A percentile compares a stretch with the other conserved stretches of the same genome.
phyloP scores from a whole-genome alignment of 371 early-diverging fungal species.

The Circinella minor region DNA sequence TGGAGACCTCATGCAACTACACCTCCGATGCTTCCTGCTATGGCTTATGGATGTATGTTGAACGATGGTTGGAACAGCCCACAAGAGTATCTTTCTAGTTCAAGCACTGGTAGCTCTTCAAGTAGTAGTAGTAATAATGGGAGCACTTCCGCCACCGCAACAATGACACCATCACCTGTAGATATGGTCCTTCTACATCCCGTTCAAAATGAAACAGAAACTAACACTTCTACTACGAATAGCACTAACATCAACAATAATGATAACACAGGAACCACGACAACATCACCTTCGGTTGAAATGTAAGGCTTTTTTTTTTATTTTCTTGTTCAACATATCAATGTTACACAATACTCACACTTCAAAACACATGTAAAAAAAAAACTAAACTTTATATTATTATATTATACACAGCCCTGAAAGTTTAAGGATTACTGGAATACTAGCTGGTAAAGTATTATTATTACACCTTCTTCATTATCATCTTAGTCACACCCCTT shows the following conservation, averaged over 20 bases:
- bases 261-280: no score
- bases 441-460: not conserved
- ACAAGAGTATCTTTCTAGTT: slow-evolving; percentile 1
- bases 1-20: not conserved
- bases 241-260: no score
- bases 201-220: not conserved
- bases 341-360: not conserved
- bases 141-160: not conserved
- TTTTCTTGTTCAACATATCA: no score
- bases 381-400: not conserved
- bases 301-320: not conserved
- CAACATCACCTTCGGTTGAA: not conserved
- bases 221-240: no score
- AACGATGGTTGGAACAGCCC: not conserved
- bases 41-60: slow-evolving; percentile 6
- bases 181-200: slow-evolving; percentile 2
- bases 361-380: not conserved
- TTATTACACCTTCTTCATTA: not conserved
- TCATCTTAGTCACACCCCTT: not conserved
- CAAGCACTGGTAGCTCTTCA: not conserved
- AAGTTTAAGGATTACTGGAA: slow-evolving; percentile 6
- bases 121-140: slow-evolving; percentile 5
- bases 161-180: slow-evolving; percentile 9
- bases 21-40: slow-evolving; percentile 8
- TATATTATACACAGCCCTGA: not conserved